Conservation (phyloP, 2,329 filamentous ascomycete species). For the Graphiopsis chlorocephala region DNA sequence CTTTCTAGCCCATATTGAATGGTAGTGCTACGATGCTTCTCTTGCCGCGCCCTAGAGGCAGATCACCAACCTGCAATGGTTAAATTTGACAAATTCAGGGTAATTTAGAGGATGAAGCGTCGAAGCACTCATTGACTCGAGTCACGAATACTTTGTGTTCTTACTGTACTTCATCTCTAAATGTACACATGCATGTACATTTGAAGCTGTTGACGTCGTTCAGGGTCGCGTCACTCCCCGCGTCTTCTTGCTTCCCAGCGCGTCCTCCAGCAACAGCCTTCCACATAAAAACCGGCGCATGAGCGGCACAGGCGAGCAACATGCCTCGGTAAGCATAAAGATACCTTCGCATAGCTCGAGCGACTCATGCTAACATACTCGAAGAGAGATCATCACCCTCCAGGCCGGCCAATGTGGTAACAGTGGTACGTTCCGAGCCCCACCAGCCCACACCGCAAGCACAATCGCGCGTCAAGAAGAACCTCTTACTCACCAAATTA, state of each 20-base stretch:
- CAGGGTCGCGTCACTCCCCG: not conserved
- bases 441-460: conserved; percentile 10
- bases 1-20: not conserved
- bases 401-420: conserved; percentile 99
- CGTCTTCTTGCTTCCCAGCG: conserved; percentile 5
- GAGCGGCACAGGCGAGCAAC: conserved; percentile 9
- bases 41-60: not conserved
- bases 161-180: not conserved
- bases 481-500: conserved; percentile 11
- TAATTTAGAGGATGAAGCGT: not conserved
- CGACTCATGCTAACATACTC: conserved; percentile 16
- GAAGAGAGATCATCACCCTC: conserved; percentile 97
- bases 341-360: not conserved
- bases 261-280: conserved; percentile 4
- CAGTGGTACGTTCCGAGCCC: conserved; percentile 70
- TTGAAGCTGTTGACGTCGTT: not conserved
- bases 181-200: too few relatives aligned
- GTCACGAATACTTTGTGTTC: not conserved
- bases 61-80: not conserved
- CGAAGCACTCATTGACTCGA: not conserved
- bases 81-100: not conserved
- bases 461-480: conserved; percentile 10
- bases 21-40: not conserved
- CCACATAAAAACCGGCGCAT: conserved; percentile 8
- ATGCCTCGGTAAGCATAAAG: conserved; percentile 18